Conservation (phyloP, 352 stramenopile species). For the Labyrinthula sp. region DNA sequence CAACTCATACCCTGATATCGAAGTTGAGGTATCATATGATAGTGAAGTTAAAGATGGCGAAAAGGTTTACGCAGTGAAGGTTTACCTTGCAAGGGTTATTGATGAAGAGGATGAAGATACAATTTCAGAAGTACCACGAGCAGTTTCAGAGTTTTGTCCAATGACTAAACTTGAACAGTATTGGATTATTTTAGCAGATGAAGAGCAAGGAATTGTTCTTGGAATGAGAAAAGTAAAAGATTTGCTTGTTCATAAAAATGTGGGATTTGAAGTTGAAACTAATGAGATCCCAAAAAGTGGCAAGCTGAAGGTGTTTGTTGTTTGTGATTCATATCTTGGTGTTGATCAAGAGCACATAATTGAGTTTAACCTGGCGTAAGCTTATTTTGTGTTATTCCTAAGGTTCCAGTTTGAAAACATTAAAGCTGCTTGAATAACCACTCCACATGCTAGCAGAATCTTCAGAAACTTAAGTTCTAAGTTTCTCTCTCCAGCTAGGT, state of each 20-base stretch:
- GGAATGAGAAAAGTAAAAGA: constrained; percentile 89
- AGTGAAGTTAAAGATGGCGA: constrained; percentile 41
- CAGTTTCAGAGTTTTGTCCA: constrained; percentile 40
- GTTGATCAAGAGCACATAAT: constrained; percentile 92
- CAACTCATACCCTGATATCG: constrained; percentile 94
- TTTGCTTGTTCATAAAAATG: constrained; percentile 51
- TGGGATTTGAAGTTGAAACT: constrained; percentile 84
- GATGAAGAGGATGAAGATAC: constrained; percentile 72
- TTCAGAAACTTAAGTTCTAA: too few species aligned
- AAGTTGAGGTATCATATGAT: constrained; percentile 69
- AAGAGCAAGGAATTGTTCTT: constrained; percentile 74
- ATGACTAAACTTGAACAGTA: constrained; percentile 81
- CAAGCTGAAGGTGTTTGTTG: constrained; percentile 85
- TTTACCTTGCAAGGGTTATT: constrained; percentile 66
- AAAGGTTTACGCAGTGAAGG: constrained; percentile 62
- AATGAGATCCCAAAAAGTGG: constrained; percentile 74
- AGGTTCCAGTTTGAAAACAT: too few species aligned
- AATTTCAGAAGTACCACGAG: constrained; percentile 43
- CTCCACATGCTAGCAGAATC: too few species aligned
- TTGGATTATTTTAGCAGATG: constrained; percentile 92
- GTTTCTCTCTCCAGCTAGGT: too few species aligned
- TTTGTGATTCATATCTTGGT: constrained; percentile 94
- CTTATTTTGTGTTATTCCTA: too few species aligned
- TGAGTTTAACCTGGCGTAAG: constrained; percentile 49
- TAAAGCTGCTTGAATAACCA: too few species aligned